These are phyloP conservation scores for Ramaria sp. DNA, from an alignment of 768 basidiomycete species.

Conservation along the genomic window DNA sequence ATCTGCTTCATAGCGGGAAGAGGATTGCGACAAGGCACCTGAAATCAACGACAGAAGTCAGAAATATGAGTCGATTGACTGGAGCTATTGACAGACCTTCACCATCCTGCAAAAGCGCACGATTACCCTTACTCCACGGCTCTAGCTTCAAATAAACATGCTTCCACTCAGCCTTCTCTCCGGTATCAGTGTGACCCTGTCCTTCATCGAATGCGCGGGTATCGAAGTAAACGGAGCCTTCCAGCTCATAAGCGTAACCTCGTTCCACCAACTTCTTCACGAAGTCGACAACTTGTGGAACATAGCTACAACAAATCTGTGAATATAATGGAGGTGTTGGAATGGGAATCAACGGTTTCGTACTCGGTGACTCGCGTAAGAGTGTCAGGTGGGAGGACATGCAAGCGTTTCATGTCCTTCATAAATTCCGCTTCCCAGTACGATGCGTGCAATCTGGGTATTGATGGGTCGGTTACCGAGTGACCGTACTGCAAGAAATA, in stretches of 20 bases:
- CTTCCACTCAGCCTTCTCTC: constrained; percentile 6
- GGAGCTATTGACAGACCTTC: constrained; percentile 50
- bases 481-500: constrained; percentile 45
- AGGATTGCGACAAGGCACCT: constrained; percentile 1
- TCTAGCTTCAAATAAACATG: constrained; percentile 92
- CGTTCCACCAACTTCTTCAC: constrained; percentile 78
- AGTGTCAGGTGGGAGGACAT: constrained; percentile 79
- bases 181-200: constrained; percentile 22
- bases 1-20: constrained; percentile 63
- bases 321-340: neutral
- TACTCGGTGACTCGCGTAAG: constrained; percentile 95
- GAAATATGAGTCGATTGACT: neutral
- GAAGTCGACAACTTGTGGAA: constrained; percentile 88
- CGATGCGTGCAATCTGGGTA: constrained; percentile 72
- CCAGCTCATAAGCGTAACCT: constrained; percentile 70
- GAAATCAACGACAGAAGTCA: neutral
- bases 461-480: constrained; percentile 75
- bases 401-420: constrained; percentile 82
- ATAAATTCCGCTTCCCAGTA: constrained; percentile 90
- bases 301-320: constrained; percentile 15
- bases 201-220: constrained; percentile 70
- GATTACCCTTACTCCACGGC: constrained; percentile 93
- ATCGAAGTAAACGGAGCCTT: constrained; percentile 89
- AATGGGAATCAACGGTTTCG: neutral
- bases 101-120: constrained; percentile 79